phyloP scores from a whole-genome alignment of 2,329 filamentous ascomycete species.

The Trichoderma sp. region DNA sequence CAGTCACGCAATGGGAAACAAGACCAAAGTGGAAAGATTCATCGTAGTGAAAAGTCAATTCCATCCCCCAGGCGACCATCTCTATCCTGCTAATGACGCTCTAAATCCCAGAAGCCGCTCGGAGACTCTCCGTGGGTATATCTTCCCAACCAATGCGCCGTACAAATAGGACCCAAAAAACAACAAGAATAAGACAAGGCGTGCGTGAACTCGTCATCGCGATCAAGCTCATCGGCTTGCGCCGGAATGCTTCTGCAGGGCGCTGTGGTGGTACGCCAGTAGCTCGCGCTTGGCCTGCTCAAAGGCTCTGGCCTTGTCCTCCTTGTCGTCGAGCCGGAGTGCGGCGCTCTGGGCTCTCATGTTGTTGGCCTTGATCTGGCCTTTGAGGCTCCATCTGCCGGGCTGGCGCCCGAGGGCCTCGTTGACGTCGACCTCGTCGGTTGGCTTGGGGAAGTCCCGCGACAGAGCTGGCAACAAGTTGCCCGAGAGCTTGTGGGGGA shows the following conservation, averaged over 20 bases:
- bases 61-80: not conserved
- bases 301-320: conserved; percentile 45
- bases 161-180: conserved; percentile 5
- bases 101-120: conserved; percentile 14
- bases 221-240: conserved; percentile 2
- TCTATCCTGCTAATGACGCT: conserved; percentile 19
- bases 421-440: conserved; percentile 45
- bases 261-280: conserved; percentile 42
- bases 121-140: conserved; percentile 21
- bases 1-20: conserved; percentile 12
- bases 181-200: not conserved
- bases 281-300: conserved; percentile 53
- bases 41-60: not conserved
- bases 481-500: conserved; percentile 5
- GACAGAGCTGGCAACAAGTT: conserved; percentile 41
- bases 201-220: conserved; percentile 11
- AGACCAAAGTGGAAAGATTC: not conserved
- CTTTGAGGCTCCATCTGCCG: conserved; percentile 46
- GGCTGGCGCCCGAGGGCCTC: conserved; percentile 50
- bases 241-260: conserved; percentile 25
- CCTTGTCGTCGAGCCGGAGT: conserved; percentile 38
- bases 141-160: conserved; percentile 9
- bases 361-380: conserved; percentile 41
- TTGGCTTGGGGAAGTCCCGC: conserved; percentile 47
- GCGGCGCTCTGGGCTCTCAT: conserved; percentile 33